A percentile compares a stretch with the other conserved stretches of the same genome.
phyloP scores from a whole-genome alignment of 371 early-diverging fungal species.

The Mortierella sp. region DNA sequence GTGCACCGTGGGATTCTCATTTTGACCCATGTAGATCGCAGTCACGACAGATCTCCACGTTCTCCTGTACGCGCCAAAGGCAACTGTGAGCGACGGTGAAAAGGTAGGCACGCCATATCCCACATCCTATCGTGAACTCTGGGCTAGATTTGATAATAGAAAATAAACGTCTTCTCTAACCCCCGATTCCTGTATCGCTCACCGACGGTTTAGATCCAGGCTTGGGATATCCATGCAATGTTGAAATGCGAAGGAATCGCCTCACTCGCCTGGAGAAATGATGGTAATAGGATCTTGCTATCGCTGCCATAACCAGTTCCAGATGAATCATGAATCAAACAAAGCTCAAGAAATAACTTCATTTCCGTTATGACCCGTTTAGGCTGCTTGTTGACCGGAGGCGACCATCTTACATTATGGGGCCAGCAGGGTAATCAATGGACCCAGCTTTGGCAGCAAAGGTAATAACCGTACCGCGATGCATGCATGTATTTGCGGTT shows the following conservation, averaged over 20 bases:
- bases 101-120: conserved; percentile 25
- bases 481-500: neutral
- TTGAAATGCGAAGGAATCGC: conserved; percentile 40
- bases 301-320: neutral
- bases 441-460: conserved; percentile 36
- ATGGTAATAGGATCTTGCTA: conserved; percentile 20
- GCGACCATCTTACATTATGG: conserved; percentile 27
- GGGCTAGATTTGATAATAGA: neutral
- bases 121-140: neutral
- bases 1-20: conserved; percentile 4
- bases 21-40: conserved; percentile 45
- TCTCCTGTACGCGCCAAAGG: conserved; percentile 46
- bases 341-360: neutral
- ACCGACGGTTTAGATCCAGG: conserved; percentile 25
- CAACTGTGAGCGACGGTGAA: conserved; percentile 25
- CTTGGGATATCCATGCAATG: conserved; percentile 34
- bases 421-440: conserved; percentile 27
- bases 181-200: neutral
- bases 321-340: neutral
- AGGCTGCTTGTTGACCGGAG: conserved; percentile 34
- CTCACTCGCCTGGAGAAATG: conserved; percentile 54
- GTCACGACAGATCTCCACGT: conserved; percentile 54
- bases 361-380: neutral
- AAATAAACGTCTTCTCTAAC: neutral
- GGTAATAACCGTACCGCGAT: conserved; percentile 13